A percentile compares a stretch with the other conserved stretches of the same genome.
Evolutionary conservation across 2,329 filamentous ascomycete species (phyloP).

Genomic region (Claviceps sp.): DNA sequence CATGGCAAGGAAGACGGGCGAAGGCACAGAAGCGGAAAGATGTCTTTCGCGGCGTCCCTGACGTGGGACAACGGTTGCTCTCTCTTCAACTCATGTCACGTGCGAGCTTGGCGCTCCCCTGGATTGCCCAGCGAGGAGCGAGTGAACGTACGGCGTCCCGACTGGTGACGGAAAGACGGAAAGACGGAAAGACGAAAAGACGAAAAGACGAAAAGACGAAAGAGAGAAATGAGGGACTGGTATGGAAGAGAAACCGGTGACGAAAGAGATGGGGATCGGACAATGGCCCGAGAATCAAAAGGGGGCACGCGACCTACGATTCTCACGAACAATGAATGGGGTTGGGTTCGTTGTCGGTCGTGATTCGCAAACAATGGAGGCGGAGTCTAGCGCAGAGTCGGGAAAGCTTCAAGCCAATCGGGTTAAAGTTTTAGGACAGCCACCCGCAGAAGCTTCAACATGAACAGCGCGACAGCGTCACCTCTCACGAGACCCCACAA

Average conservation of each 20-base stretch:
- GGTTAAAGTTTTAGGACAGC: too few relatives aligned
- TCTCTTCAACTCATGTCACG: constrained; percentile 2
- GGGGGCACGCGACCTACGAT: neutral
- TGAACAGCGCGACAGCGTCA: too few relatives aligned
- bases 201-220: neutral
- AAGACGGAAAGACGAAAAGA: neutral
- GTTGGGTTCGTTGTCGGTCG: too few relatives aligned
- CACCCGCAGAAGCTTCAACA: too few relatives aligned
- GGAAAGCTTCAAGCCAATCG: too few relatives aligned
- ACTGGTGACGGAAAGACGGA: neutral
- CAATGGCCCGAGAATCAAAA: too few relatives aligned
- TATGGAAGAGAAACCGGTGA: too few relatives aligned
- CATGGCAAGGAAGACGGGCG: constrained; percentile 3
- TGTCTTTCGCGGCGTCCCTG: neutral
- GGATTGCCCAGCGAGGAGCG: neutral
- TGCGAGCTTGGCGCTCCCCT: neutral
- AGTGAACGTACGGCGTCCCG: neutral
- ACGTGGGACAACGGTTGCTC: neutral
- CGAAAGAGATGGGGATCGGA: neutral
- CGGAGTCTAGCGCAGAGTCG: too few relatives aligned
- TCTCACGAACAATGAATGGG: neutral
- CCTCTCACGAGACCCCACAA: too few relatives aligned
- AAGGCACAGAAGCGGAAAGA: neutral
- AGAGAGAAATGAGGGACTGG: neutral
- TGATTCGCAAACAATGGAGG: too few relatives aligned